phyloP scores from a whole-genome alignment of 225 moss, liverwort and hornwort genomes.

The Marchantia paleacea region DNA sequence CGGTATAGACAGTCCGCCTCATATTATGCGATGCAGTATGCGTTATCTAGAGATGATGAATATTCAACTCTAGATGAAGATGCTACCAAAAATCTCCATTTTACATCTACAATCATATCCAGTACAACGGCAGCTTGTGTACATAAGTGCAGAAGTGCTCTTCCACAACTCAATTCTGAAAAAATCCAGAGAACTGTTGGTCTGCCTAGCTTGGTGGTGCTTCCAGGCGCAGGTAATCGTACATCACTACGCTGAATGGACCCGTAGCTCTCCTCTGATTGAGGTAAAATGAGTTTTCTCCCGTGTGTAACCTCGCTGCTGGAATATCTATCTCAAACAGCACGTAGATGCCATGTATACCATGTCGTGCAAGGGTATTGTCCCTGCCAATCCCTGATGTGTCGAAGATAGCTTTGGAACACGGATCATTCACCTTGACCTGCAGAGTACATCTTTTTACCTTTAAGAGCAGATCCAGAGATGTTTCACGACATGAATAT shows the following conservation, averaged over 20 bases:
- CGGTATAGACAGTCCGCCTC: too few relatives aligned
- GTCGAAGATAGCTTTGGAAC: conserved; percentile 58
- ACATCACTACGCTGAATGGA: conserved; percentile 78
- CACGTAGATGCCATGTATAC: conserved; percentile 66
- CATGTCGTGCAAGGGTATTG: conserved; percentile 81
- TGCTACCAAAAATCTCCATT: too few relatives aligned
- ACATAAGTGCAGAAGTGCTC: neutral
- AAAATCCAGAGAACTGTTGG: neutral
- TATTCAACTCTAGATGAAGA: too few relatives aligned
- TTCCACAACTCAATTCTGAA: neutral
- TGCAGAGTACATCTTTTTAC: conserved; percentile 26
- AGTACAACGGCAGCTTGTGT: too few relatives aligned
- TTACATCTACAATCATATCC: too few relatives aligned
- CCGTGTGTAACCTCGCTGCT: conserved; percentile 40
- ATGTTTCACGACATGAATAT: too few relatives aligned
- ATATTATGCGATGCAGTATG: too few relatives aligned
- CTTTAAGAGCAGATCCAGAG: too few relatives aligned
- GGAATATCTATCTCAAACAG: conserved; percentile 63
- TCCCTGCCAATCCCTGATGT: conserved; percentile 84
- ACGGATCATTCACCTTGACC: conserved; percentile 67
- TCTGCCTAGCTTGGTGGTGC: conserved; percentile 37
- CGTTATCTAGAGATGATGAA: too few relatives aligned
- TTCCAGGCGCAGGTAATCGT: conserved; percentile 90
- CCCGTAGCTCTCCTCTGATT: conserved; percentile 68
- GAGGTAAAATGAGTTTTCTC: conserved; percentile 71